Evolutionary conservation across 768 basidiomycete species (phyloP), one percentile per base, ranked within the genome.

Genomic region (Rickenella mellea): DNA sequence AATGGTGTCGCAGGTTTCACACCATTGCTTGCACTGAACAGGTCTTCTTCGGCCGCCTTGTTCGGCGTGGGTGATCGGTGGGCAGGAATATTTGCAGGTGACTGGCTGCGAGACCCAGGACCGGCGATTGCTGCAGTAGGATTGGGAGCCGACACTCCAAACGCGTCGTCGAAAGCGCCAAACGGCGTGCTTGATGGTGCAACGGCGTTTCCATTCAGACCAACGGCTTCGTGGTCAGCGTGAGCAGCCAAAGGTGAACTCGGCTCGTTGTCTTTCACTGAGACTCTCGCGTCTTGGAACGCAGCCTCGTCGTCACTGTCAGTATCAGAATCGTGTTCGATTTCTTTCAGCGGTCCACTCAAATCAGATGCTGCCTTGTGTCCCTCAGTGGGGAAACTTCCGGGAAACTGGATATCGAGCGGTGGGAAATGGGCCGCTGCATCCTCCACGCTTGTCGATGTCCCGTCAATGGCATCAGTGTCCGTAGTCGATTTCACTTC

Each of bases 291-390:
- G 14, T 47, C 19, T 28, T 67, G 66, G 19, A 35, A 35, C 6
- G 50, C 62, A 30, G 64, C 68, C 11, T 70, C 64, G 26, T 80
- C 78, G 29, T 72, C 70, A 20, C 57, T 65, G 40, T 74, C 71
- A 27, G 68, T 73, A 43, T 80, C 80, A 11, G 73, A 65, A 10
- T 76, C 78, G 2, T 73, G 59, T 15, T 78, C 78, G 43, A 85
- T 52, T 35, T 85, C 80, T 43, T 74, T 71, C 9, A 80, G 61
- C 32, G 65, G 57, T n/a, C 70, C 49, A 5, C 56, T 63, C 11
- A 85, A 56, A 45, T 83, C 76, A 0, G 77, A 79, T 42, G 68
- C 68, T 30, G 62, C 56, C 2, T 51, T 40, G 3, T 51, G 48
- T 4, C 52, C 54, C 8, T 47, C 46, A 10, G 48, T 37, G 15